Base-by-base conservation (phyloP, 2,329 filamentous ascomycete genomes). In the Ambrosiella beaveri region DNA sequence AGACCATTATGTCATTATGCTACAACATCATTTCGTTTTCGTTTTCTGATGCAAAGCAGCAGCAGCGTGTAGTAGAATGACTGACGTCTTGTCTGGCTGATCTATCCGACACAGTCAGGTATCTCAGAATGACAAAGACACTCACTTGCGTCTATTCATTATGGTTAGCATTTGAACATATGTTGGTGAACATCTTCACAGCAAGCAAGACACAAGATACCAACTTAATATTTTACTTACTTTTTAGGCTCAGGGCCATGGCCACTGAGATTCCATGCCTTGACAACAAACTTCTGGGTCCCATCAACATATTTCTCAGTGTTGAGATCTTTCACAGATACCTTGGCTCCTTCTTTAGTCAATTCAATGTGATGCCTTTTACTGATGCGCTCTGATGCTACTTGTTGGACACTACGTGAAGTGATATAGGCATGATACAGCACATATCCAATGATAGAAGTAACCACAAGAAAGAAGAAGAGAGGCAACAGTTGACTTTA, bases 361-460 rank as follows among this genome's bases (percentile, higher is more conserved):
- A 88, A 85, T 45, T 81, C 74, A 59, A 90, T 78, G 67, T 89
- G 85, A 13, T 54, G 52, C 72, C 85, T 86, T 71, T 80, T 80
- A 68, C 83, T 81, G 79, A 89, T 85, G 66, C 80, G 80, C 69
- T 84, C 75, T 54, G 77, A 78, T 52, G 85, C 84, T 60, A 78
- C 75, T 61, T 79, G 73, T 61, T 79, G 77, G 64, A 90, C 82
- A 68, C 85, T 77, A 70, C 74, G 75, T 58, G 79, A 75, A 69
- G 81, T 81, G 57, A 85, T 69, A 70, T 85, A 89, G 67, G 89
- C 76, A 61, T 86, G 82, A 69, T 88, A 88, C 61, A 79, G 77
- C 59, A 90, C 73, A 71, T 80, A 87, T 59, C 75, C 83, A 51
- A 77, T 67, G 57, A 72, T 75, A 62, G 69, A 75, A 36, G 86